Evolutionary conservation across 352 stramenopile species (phyloP), one percentile per base, ranked within the genome.

Genomic region (Globisporangium acanthophoron): DNA sequence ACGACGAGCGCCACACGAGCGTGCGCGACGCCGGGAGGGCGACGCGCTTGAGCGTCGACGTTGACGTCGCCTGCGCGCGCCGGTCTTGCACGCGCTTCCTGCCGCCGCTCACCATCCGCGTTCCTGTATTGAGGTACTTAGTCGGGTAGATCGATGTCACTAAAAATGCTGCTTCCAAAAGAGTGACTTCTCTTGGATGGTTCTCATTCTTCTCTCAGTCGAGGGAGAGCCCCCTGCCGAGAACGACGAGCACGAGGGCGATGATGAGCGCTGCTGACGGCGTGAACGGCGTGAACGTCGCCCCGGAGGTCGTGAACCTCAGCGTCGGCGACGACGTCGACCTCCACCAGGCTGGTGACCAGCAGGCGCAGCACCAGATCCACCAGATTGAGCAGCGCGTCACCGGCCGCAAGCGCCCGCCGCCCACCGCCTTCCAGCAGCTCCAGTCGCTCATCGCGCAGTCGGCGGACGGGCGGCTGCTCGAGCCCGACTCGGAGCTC

Each of bases 1-100:
- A 73, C 46, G 54, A 60, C 46, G 82, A 92, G 62, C 80, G 82
- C 82, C 82, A 92, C 53, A 76, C 82, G 3, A 92, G 48, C 52
- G 79, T 65, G 48, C 79, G 69, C 15, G 71, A 70, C 13, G 64
- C 33, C 7, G 77, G 73, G 46, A 77, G 64, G 37, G 59, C 48
- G 0, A 40, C 49, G n/a, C 18, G n/a, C 3, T 44, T 49, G 12
- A 48, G 33, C 27, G 21, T 40, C 59, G 29, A 59, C 24, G 24
- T 27, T 54, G 24, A 18, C 44, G 70, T 54, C 58, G 43, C 21
- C 54, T 54, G 31, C 53, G 5, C 60, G n/a, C 58, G 63, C 24
- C 58, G 63, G 29, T 75, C 71, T 46, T 73, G 68, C 46, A 56
- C 48, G 52, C 69, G 69, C 51, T 78, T 78, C 61, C 71, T 71